Base-by-base conservation (phyloP, 345 rosid genomes). In the Hevea brasiliensis region DNA sequence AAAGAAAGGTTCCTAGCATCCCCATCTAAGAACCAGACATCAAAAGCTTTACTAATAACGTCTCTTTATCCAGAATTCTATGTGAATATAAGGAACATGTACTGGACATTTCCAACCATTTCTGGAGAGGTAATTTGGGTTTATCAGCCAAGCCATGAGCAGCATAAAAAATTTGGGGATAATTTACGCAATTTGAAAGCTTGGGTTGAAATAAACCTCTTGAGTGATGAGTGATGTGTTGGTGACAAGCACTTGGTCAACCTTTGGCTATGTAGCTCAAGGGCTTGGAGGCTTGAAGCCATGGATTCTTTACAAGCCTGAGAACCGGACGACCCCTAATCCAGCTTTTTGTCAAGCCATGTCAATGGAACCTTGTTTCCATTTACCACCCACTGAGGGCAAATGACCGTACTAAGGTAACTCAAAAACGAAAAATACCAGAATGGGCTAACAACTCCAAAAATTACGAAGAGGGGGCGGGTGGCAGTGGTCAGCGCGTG, bases 241-340 rank as follows among this genome's bases (percentile, higher is more conserved):
- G 61, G 67, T 77, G 32, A 77, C 80, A 7, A 77, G 72, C 35
- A 15, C 67, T 1, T 58, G 65, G 80, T 77, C 80, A 15, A 77
- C 80, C 27, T 77, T 77, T 41, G 76, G 80, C 20, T 77, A 77
- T 24, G 64, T 77, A 14, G 76, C 76, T 59, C 80, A 77, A 51
- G 80, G 80, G 20, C 72, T 77, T 5, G 76, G 80, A 58, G 80
- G 70, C 15, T 11, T 69, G 51, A 77, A 23, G 53, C 76, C 81
- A 17, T 67, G 81, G 81, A 67, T 77, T 44, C 76, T 72, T 1
- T 21, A 72, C 18, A 32, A 40, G 68, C 74, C 74, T 11, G 57
- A 69, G n/a, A 44, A 51, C 2, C 23, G 37, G 56, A 37, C 3
- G 44, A 10, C 37, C 6, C 21, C 63, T 15, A 32, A 63, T n/a